Evolutionary conservation across 2,329 filamentous ascomycete species (phyloP), one percentile per base, ranked within the genome.

Genomic region (Colletotrichum viniferum): DNA sequence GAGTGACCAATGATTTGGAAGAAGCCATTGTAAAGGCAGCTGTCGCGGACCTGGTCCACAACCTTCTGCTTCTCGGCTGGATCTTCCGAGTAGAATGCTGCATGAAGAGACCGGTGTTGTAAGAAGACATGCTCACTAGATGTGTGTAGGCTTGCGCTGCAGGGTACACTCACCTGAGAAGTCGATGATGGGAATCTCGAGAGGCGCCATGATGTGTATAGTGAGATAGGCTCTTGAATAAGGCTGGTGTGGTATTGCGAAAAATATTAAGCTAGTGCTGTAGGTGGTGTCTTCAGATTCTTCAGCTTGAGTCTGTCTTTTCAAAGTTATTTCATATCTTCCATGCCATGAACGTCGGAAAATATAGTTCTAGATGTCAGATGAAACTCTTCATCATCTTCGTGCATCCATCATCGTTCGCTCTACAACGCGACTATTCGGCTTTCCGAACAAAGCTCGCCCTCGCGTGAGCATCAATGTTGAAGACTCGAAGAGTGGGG

Each of bases 1-100:
- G 84, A 82, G 78, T 91, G 88, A 9, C 86, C 86, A 9, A 83
- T 83, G 65, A 91, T 85, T 77, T 90, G 88, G 81, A 91, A 90
- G 81, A 90, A 90, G 5, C 89, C 89, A 83, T 89, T 77, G 82
- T 85, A 80, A 21, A 84, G 80, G 76, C 87, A 88, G 65, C 86
- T 86, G 34, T 81, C 77, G 7, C 86, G 82, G 36, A 88, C 82
- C 61, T 85, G 81, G 1, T 82, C 73, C 5, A 86, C 80, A 2
- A 84, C 78, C 16, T 77, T 77, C 30, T 80, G 78, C 72, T 81
- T 83, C n/a, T 71, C n/a, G 5, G 71, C 65, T 24, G 81, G 48
- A 73, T 79, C 73, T 66, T 68, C 48, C 12, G 73, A 76, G 73
- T 78, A 74, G 77, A 78, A 80, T 12, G 78, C 78, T 78, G 73